A percentile compares a stretch with the other conserved stretches of the same genome.
Evolutionary conservation across 495 filamentous ascomycete genomes (phyloP).

Genomic region (Bombardia bombarda): DNA sequence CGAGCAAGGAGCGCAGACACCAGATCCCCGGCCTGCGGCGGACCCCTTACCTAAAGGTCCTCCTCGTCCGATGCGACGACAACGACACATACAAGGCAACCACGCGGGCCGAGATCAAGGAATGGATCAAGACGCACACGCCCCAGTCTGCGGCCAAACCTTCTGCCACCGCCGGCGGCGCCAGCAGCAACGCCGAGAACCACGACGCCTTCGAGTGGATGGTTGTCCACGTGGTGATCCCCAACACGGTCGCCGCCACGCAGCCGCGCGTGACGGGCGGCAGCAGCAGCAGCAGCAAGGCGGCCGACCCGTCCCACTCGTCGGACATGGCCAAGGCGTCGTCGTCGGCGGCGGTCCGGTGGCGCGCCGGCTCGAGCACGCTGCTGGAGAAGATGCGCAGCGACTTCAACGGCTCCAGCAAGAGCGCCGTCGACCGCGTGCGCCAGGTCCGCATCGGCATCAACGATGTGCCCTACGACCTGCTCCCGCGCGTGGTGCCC

Average conservation of each 20-base stretch:
- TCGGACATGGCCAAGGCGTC: conserved; percentile 32
- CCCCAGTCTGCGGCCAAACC: no score
- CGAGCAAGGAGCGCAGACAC: conserved; percentile 59
- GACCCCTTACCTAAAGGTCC: conserved; percentile 90
- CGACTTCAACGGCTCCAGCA: conserved; percentile 85
- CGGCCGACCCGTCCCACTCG: no score
- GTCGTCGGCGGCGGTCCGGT: conserved; percentile 47
- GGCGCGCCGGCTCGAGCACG: conserved; percentile 70
- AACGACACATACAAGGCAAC: conserved; percentile 83
- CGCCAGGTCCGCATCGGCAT: conserved; percentile 73
- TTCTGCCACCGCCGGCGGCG: conserved; percentile 47
- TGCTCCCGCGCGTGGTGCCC: conserved; percentile 46
- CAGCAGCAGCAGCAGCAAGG: no score
- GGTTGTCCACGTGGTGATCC: conserved; percentile 81
- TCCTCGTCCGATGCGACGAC: conserved; percentile 84
- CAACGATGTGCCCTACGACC: conserved; percentile 52
- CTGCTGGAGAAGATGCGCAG: conserved; percentile 83
- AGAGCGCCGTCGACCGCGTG: conserved; percentile 68
- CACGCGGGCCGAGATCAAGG: conserved; percentile 67
- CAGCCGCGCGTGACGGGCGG: conserved; percentile 49
- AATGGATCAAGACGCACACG: conserved; percentile 82
- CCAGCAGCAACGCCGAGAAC: conserved; percentile 49
- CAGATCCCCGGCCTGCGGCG: conserved; percentile 92
- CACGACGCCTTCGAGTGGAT: conserved; percentile 98
- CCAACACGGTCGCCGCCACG: conserved; percentile 66